Base-by-base conservation (phyloP, 2,329 filamentous ascomycete genomes). In the Macrophomina phaseolina region DNA sequence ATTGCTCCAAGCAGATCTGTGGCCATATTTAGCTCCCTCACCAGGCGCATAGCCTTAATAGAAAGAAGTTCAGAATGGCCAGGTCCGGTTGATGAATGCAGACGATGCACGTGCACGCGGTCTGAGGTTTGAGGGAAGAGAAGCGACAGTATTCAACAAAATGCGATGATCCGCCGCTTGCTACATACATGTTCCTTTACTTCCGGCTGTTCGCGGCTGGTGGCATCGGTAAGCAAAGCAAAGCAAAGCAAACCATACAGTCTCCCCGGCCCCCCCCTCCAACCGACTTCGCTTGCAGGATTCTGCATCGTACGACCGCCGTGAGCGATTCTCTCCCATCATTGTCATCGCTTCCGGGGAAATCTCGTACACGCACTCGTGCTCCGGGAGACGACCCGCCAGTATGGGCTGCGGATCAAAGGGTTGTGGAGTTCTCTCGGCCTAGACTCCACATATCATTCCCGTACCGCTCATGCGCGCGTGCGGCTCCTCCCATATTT, bases 221-320 rank as follows among this genome's bases (percentile, higher is more conserved):
- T 14, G 42, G 5, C 56, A 38, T 23, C 42, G 56, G 56, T 23
- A 23, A 23, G 23, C 23, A 23, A 23, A 23, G 23, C 23, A 23
- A 23, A 23, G 23, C 23, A 23, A 23, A 23, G 23, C 42, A 23
- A 45, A 45, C 9, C 40, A 45, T 14, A 45, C 6, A 45, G 36
- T 12, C 36, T 45, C 16, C 4, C 34, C 58, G 18, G 32, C 28
- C 7, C 40, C 12, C 8, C 40, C 18, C 18, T 18, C 18, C 40
- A 5, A 32, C 4, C 49, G 5, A 28, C n/a, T 23, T 58, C 55
- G 55, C 38, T 45, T 58, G 55, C 23, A 48, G 56, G 28, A 61
- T n/a, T 5, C 53, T 14, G 23, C 55, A 48, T 61, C 56, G 56
- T 61, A 61, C 56, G 56, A 61, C 40, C 40, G 38, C 55, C 23